phyloP scores from a whole-genome alignment of 192 early-diverging fungal species.

The Nowakowskiella sp. region DNA sequence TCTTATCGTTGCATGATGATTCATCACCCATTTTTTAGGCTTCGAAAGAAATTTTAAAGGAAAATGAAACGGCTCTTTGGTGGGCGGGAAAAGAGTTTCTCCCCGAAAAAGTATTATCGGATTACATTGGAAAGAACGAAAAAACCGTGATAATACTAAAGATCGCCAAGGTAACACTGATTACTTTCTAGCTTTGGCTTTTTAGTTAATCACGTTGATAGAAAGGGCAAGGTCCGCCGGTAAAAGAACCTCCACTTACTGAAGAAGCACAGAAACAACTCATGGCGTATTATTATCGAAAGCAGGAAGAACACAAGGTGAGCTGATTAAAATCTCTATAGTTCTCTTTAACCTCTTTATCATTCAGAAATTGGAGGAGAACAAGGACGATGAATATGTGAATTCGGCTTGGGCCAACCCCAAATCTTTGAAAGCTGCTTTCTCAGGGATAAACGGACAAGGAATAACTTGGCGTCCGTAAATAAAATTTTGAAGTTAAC shows the following conservation, averaged over 20 bases:
- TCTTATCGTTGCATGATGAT: neutral
- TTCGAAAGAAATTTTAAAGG: constrained; percentile 34
- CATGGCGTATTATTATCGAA: constrained; percentile 57
- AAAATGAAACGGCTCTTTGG: constrained; percentile 37
- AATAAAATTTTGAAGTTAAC: too few species aligned
- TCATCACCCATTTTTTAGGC: constrained; percentile 17
- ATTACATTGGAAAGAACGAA: constrained; percentile 52
- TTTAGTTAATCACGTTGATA: constrained; percentile 1
- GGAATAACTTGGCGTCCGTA: too few species aligned
- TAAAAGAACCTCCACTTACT: constrained; percentile 39
- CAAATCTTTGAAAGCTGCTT: constrained; percentile 40
- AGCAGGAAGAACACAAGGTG: constrained; percentile 53
- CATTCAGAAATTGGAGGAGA: constrained; percentile 38
- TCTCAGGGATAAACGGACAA: too few species aligned
- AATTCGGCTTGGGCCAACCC: constrained; percentile 50
- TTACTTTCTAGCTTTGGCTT: neutral
- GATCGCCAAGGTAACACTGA: constrained; percentile 39
- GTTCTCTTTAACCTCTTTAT: neutral
- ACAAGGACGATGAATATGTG: constrained; percentile 52
- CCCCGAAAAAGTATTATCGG: constrained; percentile 35
- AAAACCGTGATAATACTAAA: constrained; percentile 52
- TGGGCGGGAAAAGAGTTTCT: constrained; percentile 53
- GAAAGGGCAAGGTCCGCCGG: constrained; percentile 44
- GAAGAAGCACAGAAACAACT: constrained; percentile 47
- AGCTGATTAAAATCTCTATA: neutral